A percentile compares a stretch with the other conserved stretches of the same genome.
These are phyloP conservation scores for Zopfia rhizophila DNA, from an alignment of 2,329 filamentous ascomycete genomes.

Conservation along the genomic window DNA sequence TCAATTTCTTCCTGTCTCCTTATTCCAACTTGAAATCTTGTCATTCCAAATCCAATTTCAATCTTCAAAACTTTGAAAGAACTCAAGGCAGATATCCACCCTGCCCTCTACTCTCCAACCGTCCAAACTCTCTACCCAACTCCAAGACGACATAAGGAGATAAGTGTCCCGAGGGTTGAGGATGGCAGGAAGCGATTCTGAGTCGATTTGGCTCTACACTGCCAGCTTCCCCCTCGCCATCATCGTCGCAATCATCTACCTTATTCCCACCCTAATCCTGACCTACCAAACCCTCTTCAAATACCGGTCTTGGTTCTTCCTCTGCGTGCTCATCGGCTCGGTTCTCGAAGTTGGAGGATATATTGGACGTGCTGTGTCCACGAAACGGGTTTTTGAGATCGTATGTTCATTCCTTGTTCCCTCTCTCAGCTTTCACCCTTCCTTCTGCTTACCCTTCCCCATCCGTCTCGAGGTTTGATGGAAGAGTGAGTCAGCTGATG, in stretches of 20 bases:
- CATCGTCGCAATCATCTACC: slow-evolving; percentile 55
- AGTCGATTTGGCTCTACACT: slow-evolving; percentile 14
- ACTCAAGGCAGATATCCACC: too few species aligned
- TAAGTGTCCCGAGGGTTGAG: too few species aligned
- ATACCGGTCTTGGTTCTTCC: slow-evolving; percentile 57
- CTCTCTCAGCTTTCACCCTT: not conserved
- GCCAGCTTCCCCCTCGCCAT: slow-evolving; percentile 49
- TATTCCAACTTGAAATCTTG: too few species aligned
- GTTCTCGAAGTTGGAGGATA: slow-evolving; percentile 58
- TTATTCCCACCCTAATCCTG: slow-evolving; percentile 51
- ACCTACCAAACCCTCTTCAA: slow-evolving; percentile 56
- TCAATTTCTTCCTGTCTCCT: too few species aligned
- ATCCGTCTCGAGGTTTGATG: too few species aligned
- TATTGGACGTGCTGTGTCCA: slow-evolving; percentile 50
- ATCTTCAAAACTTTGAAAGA: too few species aligned
- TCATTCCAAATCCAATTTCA: too few species aligned
- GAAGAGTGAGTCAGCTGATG: not conserved
- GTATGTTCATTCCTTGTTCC: too few species aligned
- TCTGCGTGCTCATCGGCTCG: slow-evolving; percentile 56
- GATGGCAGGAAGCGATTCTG: slow-evolving; percentile 4
- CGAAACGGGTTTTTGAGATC: slow-evolving; percentile 48
- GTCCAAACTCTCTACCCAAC: too few species aligned
- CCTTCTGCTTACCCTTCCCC: not conserved
- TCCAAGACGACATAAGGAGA: too few species aligned
- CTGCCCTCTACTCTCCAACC: too few species aligned